Percentiles rank a stretch among this genome's conserved stretches.
phyloP scores from a whole-genome alignment of 352 stramenopile species.

The Stramenopiles sp. region DNA sequence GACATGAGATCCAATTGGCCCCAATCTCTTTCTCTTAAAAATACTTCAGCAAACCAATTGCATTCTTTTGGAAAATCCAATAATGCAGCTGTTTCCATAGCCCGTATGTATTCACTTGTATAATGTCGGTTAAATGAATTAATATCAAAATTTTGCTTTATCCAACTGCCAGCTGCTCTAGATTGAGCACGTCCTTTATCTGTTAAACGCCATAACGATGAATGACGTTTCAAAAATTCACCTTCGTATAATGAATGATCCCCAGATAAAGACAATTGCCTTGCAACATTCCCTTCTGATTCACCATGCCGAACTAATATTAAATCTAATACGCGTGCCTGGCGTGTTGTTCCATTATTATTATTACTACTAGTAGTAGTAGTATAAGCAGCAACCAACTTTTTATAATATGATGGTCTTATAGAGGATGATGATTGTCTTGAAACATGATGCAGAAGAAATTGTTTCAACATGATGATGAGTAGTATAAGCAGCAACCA shows the following conservation, averaged over 20 bases:
- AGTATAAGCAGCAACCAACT: no score
- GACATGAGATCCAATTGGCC: conserved; percentile 66
- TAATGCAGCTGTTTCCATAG: conserved; percentile 52
- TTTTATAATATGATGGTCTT: no score
- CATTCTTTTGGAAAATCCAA: conserved; percentile 37
- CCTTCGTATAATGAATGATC: conserved; percentile 56
- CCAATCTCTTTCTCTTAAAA: conserved; percentile 58
- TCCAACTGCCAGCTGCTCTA: conserved; percentile 44
- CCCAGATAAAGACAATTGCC: conserved; percentile 41
- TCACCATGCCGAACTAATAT: conserved; percentile 37
- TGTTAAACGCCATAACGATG: conserved; percentile 56
- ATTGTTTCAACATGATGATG: no score
- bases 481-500: no score
- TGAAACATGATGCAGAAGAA: no score
- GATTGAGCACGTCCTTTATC: conserved; percentile 48
- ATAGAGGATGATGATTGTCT: no score
- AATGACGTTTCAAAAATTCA: conserved; percentile 64
- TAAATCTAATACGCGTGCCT: background rate
- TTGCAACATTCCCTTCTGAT: conserved; percentile 59
- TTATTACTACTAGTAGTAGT: no score
- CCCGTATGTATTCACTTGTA: conserved; percentile 56
- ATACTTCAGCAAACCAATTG: conserved; percentile 59
- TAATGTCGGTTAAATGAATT: conserved; percentile 46
- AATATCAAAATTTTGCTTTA: conserved; percentile 19
- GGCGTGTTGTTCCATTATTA: no score